Base-by-base conservation (phyloP, 495 filamentous ascomycete genomes). In the Chaetomium cochliodes region DNA sequence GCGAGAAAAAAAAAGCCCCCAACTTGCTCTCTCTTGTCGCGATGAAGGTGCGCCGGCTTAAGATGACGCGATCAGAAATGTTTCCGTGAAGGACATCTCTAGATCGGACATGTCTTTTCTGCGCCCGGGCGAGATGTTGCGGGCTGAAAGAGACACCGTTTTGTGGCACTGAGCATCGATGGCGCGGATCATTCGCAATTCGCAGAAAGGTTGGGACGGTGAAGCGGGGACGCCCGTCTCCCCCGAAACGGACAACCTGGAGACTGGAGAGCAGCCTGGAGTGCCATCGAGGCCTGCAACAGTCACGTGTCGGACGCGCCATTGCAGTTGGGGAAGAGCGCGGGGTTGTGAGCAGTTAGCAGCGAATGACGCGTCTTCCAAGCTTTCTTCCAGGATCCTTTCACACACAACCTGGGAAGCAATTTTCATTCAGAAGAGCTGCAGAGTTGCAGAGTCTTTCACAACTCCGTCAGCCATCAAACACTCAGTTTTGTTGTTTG, bases 91-190 rank as follows among this genome's bases (percentile, higher is more conserved):
- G 23, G 22, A 16, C 46, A 37, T 47, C 33, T 25, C 50, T 23
- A n/a, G 60, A 18, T 30, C 37, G 30, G 41, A 44, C 52, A 63
- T 49, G 39, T 55, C 52, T 25, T 49, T 30, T 47, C 51, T 2
- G 51, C 60, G 51, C 52, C 23, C 2, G 2, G 22, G 30, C 49
- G 47, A 8, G 16, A n/a, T 25, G 46, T 60, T 8, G 44, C 16
- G 22, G 37, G 22, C 47, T 51, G 56, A 50, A 64, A 53, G 44
- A 37, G 30, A 39, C 41, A n/a, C 65, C 65, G 65, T 67, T 67
- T 63, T 49, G 53, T 55, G 37, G 26, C 33, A 59, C 44, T 44
- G 47, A 25, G 18, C 33, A 57, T 25, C 52, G 56, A 44, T 30
- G 57, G 39, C 58, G 56, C 49, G 50, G 15, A 51, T 65, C 46